phyloP scores from a whole-genome alignment of 2,329 filamentous ascomycete species.

The Alternaria tenuissima region DNA sequence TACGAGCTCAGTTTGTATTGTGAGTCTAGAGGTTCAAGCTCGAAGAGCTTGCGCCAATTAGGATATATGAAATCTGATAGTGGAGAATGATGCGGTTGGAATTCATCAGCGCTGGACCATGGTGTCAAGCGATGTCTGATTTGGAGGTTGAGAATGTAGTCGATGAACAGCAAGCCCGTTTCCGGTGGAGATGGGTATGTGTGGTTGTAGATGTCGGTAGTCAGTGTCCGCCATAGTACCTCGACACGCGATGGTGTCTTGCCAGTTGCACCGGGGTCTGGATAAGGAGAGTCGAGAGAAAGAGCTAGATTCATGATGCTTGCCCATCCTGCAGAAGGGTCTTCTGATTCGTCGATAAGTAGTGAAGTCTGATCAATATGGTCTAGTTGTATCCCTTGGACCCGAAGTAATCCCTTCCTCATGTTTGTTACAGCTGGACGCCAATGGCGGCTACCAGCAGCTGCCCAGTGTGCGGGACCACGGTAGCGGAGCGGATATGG shows the following conservation, averaged over 20 bases:
- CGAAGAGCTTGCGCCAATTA: conserved; percentile 36
- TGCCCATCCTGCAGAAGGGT: not conserved
- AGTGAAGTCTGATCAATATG: not conserved
- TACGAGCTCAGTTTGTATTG: conserved; percentile 26
- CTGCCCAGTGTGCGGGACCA: conserved; percentile 25
- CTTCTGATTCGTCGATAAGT: not conserved
- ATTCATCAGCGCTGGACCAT: conserved; percentile 36
- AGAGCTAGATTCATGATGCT: conserved; percentile 25
- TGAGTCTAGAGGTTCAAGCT: conserved; percentile 29
- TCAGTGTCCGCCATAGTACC: conserved; percentile 35
- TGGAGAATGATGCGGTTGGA: conserved; percentile 38
- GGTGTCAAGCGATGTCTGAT: conserved; percentile 37
- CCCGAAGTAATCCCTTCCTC: not conserved
- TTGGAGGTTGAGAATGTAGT: conserved; percentile 40
- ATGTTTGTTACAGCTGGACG: not conserved
- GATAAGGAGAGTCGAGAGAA: conserved; percentile 29
- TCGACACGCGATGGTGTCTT: conserved; percentile 29
- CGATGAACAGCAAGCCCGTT: conserved; percentile 33
- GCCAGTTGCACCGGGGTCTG: conserved; percentile 6
- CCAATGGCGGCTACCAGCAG: conserved; percentile 23
- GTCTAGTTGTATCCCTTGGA: not conserved
- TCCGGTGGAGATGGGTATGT: conserved; percentile 26
- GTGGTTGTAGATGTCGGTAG: conserved; percentile 34
- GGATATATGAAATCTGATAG: conserved; percentile 36
- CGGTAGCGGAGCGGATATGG: conserved; percentile 37